These are phyloP conservation scores for Nitzschia palea DNA, from an alignment of 108 stramenopile species.

Conservation along the genomic window DNA sequence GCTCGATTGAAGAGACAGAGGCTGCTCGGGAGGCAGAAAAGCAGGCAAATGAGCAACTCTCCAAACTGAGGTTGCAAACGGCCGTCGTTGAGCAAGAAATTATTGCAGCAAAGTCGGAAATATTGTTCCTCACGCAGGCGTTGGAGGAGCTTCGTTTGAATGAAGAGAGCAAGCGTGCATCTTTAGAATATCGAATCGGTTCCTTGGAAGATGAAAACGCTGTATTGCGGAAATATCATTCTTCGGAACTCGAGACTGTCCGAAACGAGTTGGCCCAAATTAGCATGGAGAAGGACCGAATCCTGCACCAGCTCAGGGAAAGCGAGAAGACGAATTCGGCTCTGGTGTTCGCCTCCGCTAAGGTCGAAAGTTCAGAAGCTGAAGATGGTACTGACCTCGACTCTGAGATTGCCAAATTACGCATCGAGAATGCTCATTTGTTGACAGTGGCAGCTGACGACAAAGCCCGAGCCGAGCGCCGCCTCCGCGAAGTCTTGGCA, in stretches of 20 bases:
- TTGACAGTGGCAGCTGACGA: constrained; percentile 62
- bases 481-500: constrained; percentile 66
- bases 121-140: constrained; percentile 63
- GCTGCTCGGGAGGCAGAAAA: constrained; percentile 57
- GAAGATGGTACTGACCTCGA: constrained; percentile 32
- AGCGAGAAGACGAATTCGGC: constrained; percentile 70
- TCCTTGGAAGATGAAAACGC: constrained; percentile 64
- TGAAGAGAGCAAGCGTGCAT: constrained; percentile 58
- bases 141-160: constrained; percentile 67
- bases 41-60: constrained; percentile 57
- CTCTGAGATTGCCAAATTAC: constrained; percentile 54
- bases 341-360: constrained; percentile 35
- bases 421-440: constrained; percentile 76
- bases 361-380: constrained; percentile 18
- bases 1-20: constrained; percentile 62
- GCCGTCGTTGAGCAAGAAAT: constrained; percentile 76
- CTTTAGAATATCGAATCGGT: constrained; percentile 72
- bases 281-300: constrained; percentile 65
- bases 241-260: constrained; percentile 53
- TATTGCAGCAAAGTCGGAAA: constrained; percentile 63
- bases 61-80: constrained; percentile 57
- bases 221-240: constrained; percentile 48
- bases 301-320: constrained; percentile 65
- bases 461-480: constrained; percentile 55
- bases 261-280: constrained; percentile 63